A percentile compares a stretch with the other conserved stretches of the same genome.
phyloP scores from a whole-genome alignment of 139 green algal genomes.

The Edaphochlamys debaryana region DNA sequence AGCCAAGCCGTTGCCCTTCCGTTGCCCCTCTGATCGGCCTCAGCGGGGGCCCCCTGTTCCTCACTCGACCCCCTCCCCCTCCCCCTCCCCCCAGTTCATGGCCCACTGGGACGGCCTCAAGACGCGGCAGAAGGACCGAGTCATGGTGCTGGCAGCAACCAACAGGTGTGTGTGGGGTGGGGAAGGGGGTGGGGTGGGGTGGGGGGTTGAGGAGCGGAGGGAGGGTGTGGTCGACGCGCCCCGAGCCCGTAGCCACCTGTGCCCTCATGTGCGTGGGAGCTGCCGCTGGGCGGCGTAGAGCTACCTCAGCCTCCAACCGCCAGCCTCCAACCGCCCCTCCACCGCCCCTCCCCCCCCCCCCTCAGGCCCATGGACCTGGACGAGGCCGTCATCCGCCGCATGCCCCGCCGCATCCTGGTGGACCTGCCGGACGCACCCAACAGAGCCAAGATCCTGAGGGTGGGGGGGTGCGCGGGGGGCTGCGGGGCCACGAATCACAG shows the following conservation, averaged over 20 bases:
- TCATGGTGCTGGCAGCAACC: conserved; percentile 79
- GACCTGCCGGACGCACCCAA: conserved; percentile 71
- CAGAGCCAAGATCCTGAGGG: conserved; percentile 68
- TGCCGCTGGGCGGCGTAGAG: too few species aligned
- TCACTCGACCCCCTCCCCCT: neutral
- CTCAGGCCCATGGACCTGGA: conserved; percentile 74
- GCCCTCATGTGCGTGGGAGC: too few species aligned
- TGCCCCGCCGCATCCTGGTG: conserved; percentile 73
- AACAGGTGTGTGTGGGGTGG: conserved; percentile 64
- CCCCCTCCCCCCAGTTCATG: conserved; percentile 64
- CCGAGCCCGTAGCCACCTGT: too few species aligned
- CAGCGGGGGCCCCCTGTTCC: neutral
- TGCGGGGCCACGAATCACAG: too few species aligned
- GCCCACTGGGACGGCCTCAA: conserved; percentile 75
- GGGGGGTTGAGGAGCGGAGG: too few species aligned
- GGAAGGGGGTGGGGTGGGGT: too few species aligned
- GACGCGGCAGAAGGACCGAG: conserved; percentile 62
- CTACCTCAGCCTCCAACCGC: too few species aligned
- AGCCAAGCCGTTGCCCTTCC: too few species aligned
- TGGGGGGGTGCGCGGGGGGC: conserved; percentile 31
- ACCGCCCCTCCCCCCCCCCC: too few species aligned
- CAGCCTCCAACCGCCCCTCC: too few species aligned
- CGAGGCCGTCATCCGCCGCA: conserved; percentile 77
- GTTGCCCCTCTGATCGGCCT: too few species aligned
- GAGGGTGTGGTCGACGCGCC: too few species aligned